phyloP scores from a whole-genome alignment of 2,329 filamentous ascomycete species.

The Fusarium sp. region DNA sequence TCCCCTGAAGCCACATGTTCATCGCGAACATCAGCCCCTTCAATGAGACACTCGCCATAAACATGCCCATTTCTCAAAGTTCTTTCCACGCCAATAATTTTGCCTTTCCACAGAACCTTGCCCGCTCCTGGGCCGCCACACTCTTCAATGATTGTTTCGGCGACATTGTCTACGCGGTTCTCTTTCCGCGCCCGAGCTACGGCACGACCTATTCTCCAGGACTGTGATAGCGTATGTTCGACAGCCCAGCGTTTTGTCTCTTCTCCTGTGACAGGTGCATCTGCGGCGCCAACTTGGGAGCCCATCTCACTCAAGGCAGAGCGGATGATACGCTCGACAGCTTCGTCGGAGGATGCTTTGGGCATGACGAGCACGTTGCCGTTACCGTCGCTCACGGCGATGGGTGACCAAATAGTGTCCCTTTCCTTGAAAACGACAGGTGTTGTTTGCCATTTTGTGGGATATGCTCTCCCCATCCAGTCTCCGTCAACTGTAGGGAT shows the following conservation, averaged over 20 bases:
- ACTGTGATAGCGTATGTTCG: slow-evolving; percentile 62
- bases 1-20: slow-evolving; percentile 28
- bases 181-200: slow-evolving; percentile 61
- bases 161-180: slow-evolving; percentile 64
- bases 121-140: slow-evolving; percentile 64
- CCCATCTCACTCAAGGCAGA: slow-evolving; percentile 66
- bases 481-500: slow-evolving; percentile 64
- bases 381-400: slow-evolving; percentile 62
- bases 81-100: slow-evolving; percentile 70
- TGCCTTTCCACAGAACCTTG: slow-evolving; percentile 70
- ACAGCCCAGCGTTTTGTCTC: slow-evolving; percentile 63
- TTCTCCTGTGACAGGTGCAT: slow-evolving; percentile 59
- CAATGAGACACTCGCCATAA: slow-evolving; percentile 68
- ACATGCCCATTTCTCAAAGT: slow-evolving; percentile 66
- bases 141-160: slow-evolving; percentile 67
- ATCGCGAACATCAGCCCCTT: slow-evolving; percentile 56
- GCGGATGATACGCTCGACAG: slow-evolving; percentile 61
- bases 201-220: slow-evolving; percentile 69
- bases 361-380: slow-evolving; percentile 63
- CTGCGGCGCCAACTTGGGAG: slow-evolving; percentile 60
- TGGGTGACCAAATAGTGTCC: slow-evolving; percentile 56
- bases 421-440: slow-evolving; percentile 63
- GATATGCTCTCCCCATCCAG: slow-evolving; percentile 67
- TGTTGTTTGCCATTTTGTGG: slow-evolving; percentile 65
- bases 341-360: slow-evolving; percentile 56